Percentiles rank a stretch among this genome's conserved stretches.
phyloP scores from a whole-genome alignment of 116 monocot genomes.

The Iris pallida region DNA sequence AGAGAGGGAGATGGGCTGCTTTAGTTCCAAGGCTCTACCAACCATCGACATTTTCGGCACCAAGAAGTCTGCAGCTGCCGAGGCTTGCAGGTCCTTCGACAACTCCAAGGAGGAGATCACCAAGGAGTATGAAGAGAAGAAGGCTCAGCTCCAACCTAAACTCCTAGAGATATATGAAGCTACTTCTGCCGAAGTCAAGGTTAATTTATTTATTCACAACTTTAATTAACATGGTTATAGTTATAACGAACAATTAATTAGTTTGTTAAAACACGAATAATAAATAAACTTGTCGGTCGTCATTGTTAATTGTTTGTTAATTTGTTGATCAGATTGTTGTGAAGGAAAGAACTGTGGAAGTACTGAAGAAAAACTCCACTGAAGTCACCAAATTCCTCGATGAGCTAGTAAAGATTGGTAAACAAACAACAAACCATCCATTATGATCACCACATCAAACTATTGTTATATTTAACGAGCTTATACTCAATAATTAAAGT shows the following conservation, averaged over 20 bases:
- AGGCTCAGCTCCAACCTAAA: constrained; percentile 44
- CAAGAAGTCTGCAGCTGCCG: constrained; percentile 34
- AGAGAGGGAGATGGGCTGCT: constrained; percentile 28
- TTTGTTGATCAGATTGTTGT: constrained; percentile 30
- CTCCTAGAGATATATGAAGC: constrained; percentile 46
- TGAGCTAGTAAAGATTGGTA: constrained; percentile 55
- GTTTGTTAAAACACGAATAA: no score
- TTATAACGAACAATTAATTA: no score
- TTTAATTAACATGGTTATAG: no score
- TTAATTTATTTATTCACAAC: constrained; percentile 8
- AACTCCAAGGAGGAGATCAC: constrained; percentile 52
- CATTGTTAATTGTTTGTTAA: no score
- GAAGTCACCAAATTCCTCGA: constrained; percentile 51
- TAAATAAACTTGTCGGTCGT: no score
- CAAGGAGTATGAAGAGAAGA: constrained; percentile 57
- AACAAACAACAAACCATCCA: no score
- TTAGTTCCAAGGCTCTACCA: constrained; percentile 54
- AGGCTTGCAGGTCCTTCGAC: constrained; percentile 44
- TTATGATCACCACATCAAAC: no score
- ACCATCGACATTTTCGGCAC: constrained; percentile 23
- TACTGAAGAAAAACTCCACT: constrained; percentile 32
- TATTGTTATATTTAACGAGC: no score
- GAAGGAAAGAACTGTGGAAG: constrained; percentile 25
- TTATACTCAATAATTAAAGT: no score
- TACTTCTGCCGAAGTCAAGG: constrained; percentile 45